A percentile compares a stretch with the other conserved stretches of the same genome.
Conservation (phyloP, 2,329 filamentous ascomycete species). For the Diaporthe helianthi region DNA sequence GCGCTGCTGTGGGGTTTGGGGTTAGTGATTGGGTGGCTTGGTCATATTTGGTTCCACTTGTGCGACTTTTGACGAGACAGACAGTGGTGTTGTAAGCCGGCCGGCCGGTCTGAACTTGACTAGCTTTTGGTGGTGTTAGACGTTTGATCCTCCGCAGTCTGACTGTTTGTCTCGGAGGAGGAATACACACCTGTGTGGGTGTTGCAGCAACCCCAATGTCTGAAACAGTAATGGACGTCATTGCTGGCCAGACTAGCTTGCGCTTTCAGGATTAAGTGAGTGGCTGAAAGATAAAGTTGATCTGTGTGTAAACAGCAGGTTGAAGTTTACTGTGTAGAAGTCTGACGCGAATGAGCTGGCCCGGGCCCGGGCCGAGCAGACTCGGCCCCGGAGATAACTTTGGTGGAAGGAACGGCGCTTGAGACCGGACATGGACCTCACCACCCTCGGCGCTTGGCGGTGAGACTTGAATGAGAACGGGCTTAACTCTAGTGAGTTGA, state of each 20-base stretch:
- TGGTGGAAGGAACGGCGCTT: conserved; percentile 6
- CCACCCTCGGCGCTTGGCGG: not conserved
- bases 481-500: not conserved
- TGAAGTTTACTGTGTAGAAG: not conserved
- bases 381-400: conserved; percentile 23
- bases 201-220: conserved; percentile 77
- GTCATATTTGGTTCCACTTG: not conserved
- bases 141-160: not conserved
- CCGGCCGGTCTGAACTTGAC: conserved; percentile 26
- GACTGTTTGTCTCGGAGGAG: conserved; percentile 41
- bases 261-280: not conserved
- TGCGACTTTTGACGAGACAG: not conserved
- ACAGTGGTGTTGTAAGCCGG: conserved; percentile 27
- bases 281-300: not conserved
- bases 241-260: not conserved
- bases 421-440: not conserved
- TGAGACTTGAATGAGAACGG: not conserved
- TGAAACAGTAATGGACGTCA: conserved; percentile 60
- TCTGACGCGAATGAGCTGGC: conserved; percentile 68
- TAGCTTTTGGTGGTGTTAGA: conserved; percentile 21
- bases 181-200: conserved; percentile 76
- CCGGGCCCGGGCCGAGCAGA: conserved; percentile 70
- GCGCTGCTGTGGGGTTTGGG: conserved; percentile 1
- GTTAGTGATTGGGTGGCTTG: not conserved
- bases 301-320: not conserved